These are phyloP conservation scores for Eucalyptus virginea DNA, from an alignment of 345 rosid genomes.

Conservation along the genomic window DNA sequence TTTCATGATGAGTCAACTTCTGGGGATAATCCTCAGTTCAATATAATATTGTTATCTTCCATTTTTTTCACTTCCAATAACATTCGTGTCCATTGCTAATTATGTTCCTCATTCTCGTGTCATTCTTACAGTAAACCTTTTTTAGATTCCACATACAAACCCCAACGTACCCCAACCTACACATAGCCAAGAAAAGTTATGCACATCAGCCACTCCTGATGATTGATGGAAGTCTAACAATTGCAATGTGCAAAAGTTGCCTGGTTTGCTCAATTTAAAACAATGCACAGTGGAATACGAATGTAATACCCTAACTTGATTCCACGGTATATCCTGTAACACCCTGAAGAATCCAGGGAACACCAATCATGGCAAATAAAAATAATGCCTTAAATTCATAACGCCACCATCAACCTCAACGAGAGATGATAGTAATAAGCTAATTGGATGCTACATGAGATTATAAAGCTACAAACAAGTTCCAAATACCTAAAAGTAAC, in stretches of 20 bases:
- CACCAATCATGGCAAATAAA: neutral
- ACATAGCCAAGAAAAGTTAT: neutral
- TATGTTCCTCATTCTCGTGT: neutral
- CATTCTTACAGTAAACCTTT: neutral
- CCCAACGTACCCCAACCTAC: neutral
- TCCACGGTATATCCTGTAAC: neutral
- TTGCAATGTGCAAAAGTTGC: neutral
- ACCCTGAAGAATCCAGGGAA: neutral
- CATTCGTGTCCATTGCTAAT: neutral
- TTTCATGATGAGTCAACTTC: neutral
- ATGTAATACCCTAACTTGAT: neutral
- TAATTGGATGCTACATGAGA: neutral
- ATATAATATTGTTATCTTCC: neutral
- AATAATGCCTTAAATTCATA: neutral
- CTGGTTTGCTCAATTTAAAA: neutral
- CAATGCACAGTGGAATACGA: neutral
- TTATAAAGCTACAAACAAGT: neutral
- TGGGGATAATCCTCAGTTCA: neutral
- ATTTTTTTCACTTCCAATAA: neutral
- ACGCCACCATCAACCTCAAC: neutral
- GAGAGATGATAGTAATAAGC: neutral
- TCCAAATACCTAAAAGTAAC: neutral
- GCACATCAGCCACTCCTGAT: neutral
- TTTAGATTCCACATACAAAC: neutral
- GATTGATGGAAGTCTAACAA: neutral